These are phyloP conservation scores for Auriscalpium orientale DNA, from an alignment of 768 basidiomycete species.

Conservation along the genomic window DNA sequence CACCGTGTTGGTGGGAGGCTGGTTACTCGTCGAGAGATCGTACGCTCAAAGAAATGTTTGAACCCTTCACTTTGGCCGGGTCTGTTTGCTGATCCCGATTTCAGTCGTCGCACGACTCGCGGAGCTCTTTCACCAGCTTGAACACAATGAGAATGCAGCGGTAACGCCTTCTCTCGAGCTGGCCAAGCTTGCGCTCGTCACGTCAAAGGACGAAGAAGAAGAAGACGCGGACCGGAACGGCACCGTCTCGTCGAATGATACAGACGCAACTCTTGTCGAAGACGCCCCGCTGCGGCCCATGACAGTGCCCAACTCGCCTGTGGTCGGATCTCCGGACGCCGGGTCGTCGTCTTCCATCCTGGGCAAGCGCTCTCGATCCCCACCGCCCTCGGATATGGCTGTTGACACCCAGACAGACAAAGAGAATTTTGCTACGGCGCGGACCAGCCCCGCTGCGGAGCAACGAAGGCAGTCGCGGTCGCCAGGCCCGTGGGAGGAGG, in stretches of 20 bases:
- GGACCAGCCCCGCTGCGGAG: constrained; percentile 6
- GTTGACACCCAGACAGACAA: constrained; percentile 43
- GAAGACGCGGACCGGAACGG: constrained; percentile 68
- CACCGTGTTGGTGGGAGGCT: constrained; percentile 85
- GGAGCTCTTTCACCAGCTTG: constrained; percentile 69
- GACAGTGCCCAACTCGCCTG: constrained; percentile 26
- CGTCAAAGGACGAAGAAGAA: constrained; percentile 85
- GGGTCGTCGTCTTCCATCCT: constrained; percentile 34
- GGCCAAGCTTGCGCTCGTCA: constrained; percentile 86
- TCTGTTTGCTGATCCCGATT: constrained; percentile 9
- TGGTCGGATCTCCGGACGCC: constrained; percentile 10
- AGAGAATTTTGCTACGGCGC: constrained; percentile 35
- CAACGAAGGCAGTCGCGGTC: background rate
- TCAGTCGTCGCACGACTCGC: constrained; percentile 78
- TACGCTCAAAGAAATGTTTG: constrained; percentile 77
- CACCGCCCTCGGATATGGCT: constrained; percentile 40
- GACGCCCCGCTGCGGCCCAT: constrained; percentile 34
- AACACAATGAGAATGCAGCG: constrained; percentile 53
- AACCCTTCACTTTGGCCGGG: background rate
- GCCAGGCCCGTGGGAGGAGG: constrained; percentile 11
- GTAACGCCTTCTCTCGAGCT: constrained; percentile 82
- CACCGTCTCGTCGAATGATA: constrained; percentile 79
- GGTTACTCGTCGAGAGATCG: constrained; percentile 73
- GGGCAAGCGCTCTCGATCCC: constrained; percentile 56
- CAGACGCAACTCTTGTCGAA: constrained; percentile 83